A percentile compares a stretch with the other conserved stretches of the same genome.
Conservation (phyloP, 2,329 filamentous ascomycete genomes). For the Knufia petricola region DNA sequence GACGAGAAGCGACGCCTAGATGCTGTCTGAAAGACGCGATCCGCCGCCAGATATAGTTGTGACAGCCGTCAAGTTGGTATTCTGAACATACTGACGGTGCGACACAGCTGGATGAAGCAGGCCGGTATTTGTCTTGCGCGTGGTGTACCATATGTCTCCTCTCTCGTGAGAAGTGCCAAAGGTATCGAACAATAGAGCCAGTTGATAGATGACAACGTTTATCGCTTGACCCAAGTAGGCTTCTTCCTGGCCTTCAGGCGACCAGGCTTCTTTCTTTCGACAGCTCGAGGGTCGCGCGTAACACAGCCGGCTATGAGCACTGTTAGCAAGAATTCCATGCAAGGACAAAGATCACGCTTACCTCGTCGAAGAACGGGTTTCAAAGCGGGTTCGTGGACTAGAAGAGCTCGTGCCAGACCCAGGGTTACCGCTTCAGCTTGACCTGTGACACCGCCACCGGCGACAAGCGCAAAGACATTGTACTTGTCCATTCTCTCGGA, state of each 20-base stretch:
- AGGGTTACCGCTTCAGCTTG: constrained; percentile 92
- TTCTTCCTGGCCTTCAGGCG: constrained; percentile 96
- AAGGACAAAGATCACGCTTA: constrained; percentile 41
- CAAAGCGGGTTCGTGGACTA: constrained; percentile 84
- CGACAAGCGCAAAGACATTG: constrained; percentile 80
- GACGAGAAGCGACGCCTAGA: not conserved
- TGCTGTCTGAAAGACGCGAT: not conserved
- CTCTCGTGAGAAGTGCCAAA: not conserved
- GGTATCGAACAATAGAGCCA: not conserved
- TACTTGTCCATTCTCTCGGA: constrained; percentile 87
- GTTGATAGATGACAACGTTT: constrained; percentile 12
- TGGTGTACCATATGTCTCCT: not conserved
- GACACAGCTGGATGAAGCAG: not conserved
- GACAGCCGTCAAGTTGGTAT: not conserved
- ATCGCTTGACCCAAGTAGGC: constrained; percentile 93
- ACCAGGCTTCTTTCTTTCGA: constrained; percentile 97
- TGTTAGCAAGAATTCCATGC: constrained; percentile 12
- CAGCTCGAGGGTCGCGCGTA: constrained; percentile 78
- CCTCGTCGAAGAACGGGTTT: constrained; percentile 82
- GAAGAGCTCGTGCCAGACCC: constrained; percentile 75
- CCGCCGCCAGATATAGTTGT: not conserved
- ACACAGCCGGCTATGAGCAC: constrained; percentile 68
- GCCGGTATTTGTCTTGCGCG: not conserved
- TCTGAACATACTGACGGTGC: not conserved
- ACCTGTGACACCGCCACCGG: constrained; percentile 83